Percentiles rank a stretch among this genome's conserved stretches.
Conservation (phyloP, 257 asterid species). For the Solanum commersonii region DNA sequence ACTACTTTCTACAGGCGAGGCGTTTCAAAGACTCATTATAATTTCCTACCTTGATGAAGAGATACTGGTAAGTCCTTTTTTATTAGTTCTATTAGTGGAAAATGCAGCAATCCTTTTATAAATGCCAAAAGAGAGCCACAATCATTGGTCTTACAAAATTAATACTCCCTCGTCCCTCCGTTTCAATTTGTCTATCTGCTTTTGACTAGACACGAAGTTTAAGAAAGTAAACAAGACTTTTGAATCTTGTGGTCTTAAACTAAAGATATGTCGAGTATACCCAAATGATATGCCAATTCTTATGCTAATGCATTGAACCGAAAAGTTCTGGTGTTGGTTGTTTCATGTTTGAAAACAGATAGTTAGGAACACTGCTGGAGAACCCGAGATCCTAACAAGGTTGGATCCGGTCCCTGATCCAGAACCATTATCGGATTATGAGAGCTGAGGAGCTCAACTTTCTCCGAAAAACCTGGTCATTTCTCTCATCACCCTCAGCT, state of each 20-base stretch:
- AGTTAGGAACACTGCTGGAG: constrained; percentile 49
- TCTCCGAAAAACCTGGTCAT: not conserved
- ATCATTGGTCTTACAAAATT: not conserved
- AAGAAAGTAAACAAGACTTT: not conserved
- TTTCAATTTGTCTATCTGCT: not conserved
- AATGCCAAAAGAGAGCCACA: not conserved
- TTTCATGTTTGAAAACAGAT: constrained; percentile 32
- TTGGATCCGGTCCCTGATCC: constrained; percentile 51
- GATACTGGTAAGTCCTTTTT: constrained; percentile 44
- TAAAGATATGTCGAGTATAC: not conserved
- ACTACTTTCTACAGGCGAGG: constrained; percentile 36
- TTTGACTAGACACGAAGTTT: not conserved
- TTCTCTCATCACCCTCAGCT: not conserved
- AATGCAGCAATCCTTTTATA: not conserved
- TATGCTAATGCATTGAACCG: not conserved
- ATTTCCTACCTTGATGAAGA: constrained; percentile 88
- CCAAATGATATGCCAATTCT: too few species aligned
- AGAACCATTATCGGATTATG: constrained; percentile 38
- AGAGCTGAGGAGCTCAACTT: constrained; percentile 21
- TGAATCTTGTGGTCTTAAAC: not conserved
- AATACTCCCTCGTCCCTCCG: not conserved
- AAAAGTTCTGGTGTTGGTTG: not conserved
- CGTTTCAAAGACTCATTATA: constrained; percentile 50
- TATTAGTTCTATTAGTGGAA: not conserved
- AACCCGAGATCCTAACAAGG: constrained; percentile 68